Evolutionary conservation across 805 yeast species (phyloP).

Genomic region (Saccharomycopsis schoenii): DNA sequence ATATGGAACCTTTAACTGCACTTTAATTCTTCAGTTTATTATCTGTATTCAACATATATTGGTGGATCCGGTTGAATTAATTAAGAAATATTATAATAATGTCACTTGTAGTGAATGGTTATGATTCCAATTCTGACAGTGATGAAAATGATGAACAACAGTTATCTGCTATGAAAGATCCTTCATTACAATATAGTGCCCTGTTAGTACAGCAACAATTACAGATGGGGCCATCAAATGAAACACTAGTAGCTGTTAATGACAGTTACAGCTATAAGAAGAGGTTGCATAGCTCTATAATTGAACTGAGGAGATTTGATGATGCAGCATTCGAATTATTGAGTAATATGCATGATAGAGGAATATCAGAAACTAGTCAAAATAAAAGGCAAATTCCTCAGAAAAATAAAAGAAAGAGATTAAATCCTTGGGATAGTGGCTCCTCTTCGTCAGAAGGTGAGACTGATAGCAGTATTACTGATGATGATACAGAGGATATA

Average conservation of each 20-base stretch:
- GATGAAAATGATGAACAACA: background rate
- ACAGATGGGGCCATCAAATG: background rate
- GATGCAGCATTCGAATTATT: slow-evolving; percentile 5
- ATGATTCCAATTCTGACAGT: background rate
- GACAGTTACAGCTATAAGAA: background rate
- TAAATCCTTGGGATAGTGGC: slow-evolving; percentile 4
- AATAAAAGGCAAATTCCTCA: background rate
- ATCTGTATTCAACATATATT: too few relatives aligned
- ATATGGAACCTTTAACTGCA: too few relatives aligned
- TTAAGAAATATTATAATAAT: background rate
- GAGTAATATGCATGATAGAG: background rate
- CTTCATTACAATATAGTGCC: background rate
- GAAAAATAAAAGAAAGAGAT: background rate
- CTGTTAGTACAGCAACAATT: background rate
- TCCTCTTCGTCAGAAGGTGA: background rate
- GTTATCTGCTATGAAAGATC: background rate
- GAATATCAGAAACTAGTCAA: background rate
- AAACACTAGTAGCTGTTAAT: background rate
- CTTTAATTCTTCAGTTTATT: too few relatives aligned
- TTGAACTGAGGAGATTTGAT: slow-evolving; percentile 8
- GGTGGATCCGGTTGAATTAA: background rate
- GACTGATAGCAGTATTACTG: background rate
- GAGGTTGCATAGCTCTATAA: slow-evolving; percentile 5
- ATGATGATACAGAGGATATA: background rate
- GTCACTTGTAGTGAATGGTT: background rate